Conservation (phyloP, 306 rosid genomes). For the Castanea mollissima region DNA sequence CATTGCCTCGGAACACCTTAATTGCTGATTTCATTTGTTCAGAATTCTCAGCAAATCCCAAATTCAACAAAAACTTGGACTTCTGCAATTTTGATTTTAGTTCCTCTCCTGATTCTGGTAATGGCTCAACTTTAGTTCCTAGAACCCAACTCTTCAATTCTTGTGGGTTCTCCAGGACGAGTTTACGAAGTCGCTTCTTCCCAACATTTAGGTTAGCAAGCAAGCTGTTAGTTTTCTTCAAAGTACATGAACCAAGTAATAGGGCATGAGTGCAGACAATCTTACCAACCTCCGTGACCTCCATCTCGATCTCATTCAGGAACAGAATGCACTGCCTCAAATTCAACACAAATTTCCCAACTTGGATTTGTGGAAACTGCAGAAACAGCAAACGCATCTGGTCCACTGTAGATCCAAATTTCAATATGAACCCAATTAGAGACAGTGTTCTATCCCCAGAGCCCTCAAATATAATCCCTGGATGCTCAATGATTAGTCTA, state of each 20-base stretch:
- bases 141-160: conserved; percentile 54
- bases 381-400: conserved; percentile 44
- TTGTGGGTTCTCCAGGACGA: conserved; percentile 62
- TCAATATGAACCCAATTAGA: conserved; percentile 53
- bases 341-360: conserved; percentile 48
- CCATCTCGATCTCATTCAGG: conserved; percentile 61
- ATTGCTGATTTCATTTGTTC: conserved; percentile 37
- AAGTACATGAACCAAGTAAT: conserved; percentile 49
- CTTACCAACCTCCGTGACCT: conserved; percentile 46
- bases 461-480: conserved; percentile 59
- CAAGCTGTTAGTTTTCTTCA: conserved; percentile 57
- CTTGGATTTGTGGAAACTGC: conserved; percentile 53
- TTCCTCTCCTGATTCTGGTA: conserved; percentile 30
- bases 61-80: conserved; percentile 53
- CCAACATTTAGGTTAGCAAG: conserved; percentile 52
- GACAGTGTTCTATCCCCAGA: conserved; percentile 55
- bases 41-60: conserved; percentile 58
- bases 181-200: conserved; percentile 46
- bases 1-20: conserved; percentile 66
- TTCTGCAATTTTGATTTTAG: conserved; percentile 24
- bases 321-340: conserved; percentile 45
- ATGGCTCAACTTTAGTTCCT: conserved; percentile 45
- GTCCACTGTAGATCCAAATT: conserved; percentile 50
- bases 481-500: conserved; percentile 29
- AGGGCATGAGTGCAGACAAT: conserved; percentile 47